These are phyloP conservation scores for Colletotrichum tropicicola DNA, from an alignment of 2,329 filamentous ascomycete genomes.

Conservation along the genomic window DNA sequence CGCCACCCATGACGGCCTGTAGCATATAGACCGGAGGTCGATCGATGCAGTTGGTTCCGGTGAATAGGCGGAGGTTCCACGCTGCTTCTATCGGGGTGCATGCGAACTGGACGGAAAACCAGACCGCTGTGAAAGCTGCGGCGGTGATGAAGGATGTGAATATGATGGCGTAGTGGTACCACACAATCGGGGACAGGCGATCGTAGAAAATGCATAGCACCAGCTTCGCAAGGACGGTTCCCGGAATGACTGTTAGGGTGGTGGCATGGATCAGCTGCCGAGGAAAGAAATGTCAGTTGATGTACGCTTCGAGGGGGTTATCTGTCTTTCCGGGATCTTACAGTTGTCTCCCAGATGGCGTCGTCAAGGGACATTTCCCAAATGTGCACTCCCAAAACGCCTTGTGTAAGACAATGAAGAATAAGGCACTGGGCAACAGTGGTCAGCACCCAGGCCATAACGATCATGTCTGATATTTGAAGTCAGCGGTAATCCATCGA, in stretches of 20 bases:
- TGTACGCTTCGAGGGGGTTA: neutral
- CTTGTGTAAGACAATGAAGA: neutral
- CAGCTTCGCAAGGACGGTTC: constrained; percentile 45
- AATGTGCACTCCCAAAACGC: constrained; percentile 7
- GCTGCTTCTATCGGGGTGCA: constrained; percentile 43
- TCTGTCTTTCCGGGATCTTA: constrained; percentile 1
- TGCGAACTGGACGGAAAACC: constrained; percentile 41
- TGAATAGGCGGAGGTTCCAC: constrained; percentile 39
- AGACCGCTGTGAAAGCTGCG: constrained; percentile 38
- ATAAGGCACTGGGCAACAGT: neutral
- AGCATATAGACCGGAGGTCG: constrained; percentile 53
- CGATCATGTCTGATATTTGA: neutral
- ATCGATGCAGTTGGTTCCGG: constrained; percentile 51
- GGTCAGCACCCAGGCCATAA: neutral
- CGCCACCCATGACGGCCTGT: constrained; percentile 55
- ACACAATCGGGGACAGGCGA: constrained; percentile 42
- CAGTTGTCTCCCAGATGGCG: neutral
- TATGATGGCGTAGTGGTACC: constrained; percentile 43
- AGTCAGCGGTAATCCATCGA: neutral
- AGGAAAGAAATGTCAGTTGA: neutral
- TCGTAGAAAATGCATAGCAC: constrained; percentile 48
- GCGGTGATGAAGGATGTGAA: constrained; percentile 38
- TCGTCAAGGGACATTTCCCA: constrained; percentile 29
- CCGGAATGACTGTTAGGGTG: constrained; percentile 41
- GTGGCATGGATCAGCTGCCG: constrained; percentile 33